Evolutionary conservation across 2,329 filamentous ascomycete genomes (phyloP).

Genomic region (Ceratocystis eucalypticola): DNA sequence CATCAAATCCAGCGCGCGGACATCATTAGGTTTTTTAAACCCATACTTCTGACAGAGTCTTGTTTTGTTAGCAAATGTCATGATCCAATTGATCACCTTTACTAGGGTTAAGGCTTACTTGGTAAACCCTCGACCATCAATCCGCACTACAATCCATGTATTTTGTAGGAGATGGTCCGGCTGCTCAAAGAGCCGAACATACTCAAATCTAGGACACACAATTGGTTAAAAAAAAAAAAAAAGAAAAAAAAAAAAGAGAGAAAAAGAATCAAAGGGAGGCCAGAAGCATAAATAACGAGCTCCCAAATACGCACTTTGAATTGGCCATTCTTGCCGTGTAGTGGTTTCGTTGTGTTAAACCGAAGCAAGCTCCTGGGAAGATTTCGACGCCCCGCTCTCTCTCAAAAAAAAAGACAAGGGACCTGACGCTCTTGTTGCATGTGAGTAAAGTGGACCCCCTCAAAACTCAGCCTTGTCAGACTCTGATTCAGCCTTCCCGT

Average conservation of each 20-base stretch:
- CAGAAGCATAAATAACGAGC: neutral
- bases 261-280: neutral
- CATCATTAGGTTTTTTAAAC: conserved; percentile 89
- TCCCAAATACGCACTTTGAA: conserved; percentile 34
- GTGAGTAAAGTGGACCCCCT: neutral
- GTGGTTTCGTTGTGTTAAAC: neutral
- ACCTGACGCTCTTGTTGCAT: neutral
- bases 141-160: conserved; percentile 88
- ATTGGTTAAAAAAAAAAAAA: neutral
- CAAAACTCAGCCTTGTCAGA: conserved; percentile 14
- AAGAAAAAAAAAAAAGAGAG: neutral
- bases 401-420: neutral
- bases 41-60: conserved; percentile 71
- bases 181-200: conserved; percentile 82
- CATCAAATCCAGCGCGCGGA: conserved; percentile 79
- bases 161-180: conserved; percentile 68
- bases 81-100: neutral
- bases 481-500: conserved; percentile 18
- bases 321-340: conserved; percentile 35
- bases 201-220: conserved; percentile 58
- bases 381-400: conserved; percentile 8
- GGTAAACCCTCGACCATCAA: conserved; percentile 89
- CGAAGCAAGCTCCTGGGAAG: neutral
- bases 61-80: conserved; percentile 20
- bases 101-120: conserved; percentile 45